Evolutionary conservation across 768 basidiomycete genomes (phyloP).

Genomic region (Mycena vitilis): DNA sequence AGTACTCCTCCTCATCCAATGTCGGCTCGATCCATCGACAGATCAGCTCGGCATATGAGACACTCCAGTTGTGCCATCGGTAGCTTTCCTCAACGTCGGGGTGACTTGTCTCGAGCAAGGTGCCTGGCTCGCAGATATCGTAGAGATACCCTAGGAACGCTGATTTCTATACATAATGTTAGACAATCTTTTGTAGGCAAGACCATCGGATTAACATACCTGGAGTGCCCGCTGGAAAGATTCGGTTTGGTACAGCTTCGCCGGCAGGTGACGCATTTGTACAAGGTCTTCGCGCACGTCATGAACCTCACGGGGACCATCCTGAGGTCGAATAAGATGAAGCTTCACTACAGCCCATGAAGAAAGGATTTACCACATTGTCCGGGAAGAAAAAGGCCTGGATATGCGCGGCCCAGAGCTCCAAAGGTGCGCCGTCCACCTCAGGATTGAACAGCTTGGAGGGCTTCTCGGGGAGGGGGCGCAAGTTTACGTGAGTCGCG

Average conservation of each 20-base stretch:
- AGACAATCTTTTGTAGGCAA: too few species aligned
- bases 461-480: background rate
- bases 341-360: too few species aligned
- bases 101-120: background rate
- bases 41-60: background rate
- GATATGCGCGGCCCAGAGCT: background rate
- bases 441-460: too few species aligned
- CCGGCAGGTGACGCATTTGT: background rate
- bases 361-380: too few species aligned
- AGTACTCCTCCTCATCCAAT: background rate
- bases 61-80: constrained; percentile 3
- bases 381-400: background rate
- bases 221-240: background rate
- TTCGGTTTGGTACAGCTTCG: background rate
- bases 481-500: background rate
- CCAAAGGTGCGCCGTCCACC: background rate
- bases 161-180: background rate
- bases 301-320: background rate
- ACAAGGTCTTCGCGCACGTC: background rate
- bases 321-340: too few species aligned
- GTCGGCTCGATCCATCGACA: background rate
- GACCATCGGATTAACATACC: background rate
- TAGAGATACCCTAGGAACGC: background rate
- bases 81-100: constrained; percentile 7
- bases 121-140: background rate